Percentiles rank a stretch among this genome's conserved stretches.
These are phyloP conservation scores for Acacia confusa DNA, from an alignment of 306 rosid species.

Conservation along the genomic window DNA sequence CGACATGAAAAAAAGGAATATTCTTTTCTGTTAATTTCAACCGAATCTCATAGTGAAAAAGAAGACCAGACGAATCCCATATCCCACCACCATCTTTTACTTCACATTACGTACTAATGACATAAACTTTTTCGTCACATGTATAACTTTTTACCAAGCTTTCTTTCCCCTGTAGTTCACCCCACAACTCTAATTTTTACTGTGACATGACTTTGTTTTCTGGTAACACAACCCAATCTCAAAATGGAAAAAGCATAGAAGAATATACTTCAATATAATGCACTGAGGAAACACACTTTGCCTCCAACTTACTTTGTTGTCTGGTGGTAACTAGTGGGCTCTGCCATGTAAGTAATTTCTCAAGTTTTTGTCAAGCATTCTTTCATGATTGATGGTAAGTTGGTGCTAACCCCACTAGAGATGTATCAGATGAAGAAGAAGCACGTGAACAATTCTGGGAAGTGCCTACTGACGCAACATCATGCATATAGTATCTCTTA, in stretches of 20 bases:
- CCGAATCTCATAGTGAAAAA: constrained; percentile 17
- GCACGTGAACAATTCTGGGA: not conserved
- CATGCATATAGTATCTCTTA: not conserved
- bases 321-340: constrained; percentile 35
- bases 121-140: not conserved
- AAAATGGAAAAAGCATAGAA: not conserved
- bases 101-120: constrained; percentile 9
- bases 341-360: constrained; percentile 29
- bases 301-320: constrained; percentile 3
- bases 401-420: constrained; percentile 24
- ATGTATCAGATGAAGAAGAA: not conserved
- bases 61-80: too few relatives aligned
- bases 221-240: not conserved
- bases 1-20: not conserved
- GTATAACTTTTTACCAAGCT: not conserved
- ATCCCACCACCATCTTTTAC: not conserved
- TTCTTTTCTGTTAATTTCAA: not conserved
- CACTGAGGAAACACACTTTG: not conserved
- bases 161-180: too few relatives aligned
- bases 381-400: constrained; percentile 23
- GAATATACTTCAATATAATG: not conserved
- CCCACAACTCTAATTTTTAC: too few relatives aligned
- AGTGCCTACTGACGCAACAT: not conserved
- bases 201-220: not conserved
- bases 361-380: constrained; percentile 21